These are phyloP conservation scores for Entamoeba moshkovskii DNA, from an alignment of 208 protist species.

Conservation along the genomic window DNA sequence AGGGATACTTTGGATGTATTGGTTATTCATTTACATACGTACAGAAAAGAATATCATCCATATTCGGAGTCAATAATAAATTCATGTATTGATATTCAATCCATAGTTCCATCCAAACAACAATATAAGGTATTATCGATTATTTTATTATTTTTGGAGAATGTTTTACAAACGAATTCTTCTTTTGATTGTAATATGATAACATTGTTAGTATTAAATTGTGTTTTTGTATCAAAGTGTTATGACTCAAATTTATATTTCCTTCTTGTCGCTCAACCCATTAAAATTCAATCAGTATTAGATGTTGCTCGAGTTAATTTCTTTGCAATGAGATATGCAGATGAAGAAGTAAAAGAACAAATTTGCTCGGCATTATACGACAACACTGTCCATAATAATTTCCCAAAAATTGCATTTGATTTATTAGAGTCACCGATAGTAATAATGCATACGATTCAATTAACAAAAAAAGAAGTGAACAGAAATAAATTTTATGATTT, in stretches of 20 bases:
- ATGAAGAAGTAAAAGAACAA: background rate
- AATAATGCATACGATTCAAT: background rate
- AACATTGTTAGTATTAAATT: background rate
- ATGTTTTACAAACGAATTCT: background rate
- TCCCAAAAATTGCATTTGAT: background rate
- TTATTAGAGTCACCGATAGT: background rate
- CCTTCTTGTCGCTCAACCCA: background rate
- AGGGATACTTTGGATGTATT: background rate
- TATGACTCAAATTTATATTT: background rate
- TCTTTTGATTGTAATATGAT: background rate
- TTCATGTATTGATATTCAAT: background rate
- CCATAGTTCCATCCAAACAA: background rate
- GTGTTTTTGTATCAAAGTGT: background rate
- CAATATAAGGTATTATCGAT: background rate
- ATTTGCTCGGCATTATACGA: background rate
- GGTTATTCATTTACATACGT: background rate
- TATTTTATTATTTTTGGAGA: background rate
- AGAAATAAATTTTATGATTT: background rate
- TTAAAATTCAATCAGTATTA: background rate
- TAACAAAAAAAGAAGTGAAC: background rate
- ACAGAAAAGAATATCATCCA: background rate
- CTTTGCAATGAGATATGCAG: background rate
- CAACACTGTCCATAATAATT: background rate
- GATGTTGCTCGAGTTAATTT: background rate
- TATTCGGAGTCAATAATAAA: background rate